Conservation (phyloP, 331 rosid species). For the Spiraea crenata region DNA sequence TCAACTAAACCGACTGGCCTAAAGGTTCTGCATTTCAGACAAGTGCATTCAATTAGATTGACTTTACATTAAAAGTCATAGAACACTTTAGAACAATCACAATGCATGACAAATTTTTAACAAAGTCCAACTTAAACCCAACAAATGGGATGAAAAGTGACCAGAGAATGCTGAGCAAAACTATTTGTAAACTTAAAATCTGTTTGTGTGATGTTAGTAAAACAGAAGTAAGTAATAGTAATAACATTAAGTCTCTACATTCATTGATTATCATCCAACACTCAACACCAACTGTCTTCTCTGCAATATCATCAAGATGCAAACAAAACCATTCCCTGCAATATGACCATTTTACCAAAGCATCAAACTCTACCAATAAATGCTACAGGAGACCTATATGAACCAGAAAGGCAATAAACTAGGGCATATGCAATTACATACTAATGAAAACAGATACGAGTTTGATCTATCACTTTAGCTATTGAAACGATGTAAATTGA, state of each 20-base stretch:
- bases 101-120: too few species aligned
- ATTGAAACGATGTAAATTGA: constrained; percentile 3
- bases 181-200: constrained; percentile 1
- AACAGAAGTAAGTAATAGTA: neutral
- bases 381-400: neutral
- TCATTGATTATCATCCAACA: neutral
- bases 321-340: neutral
- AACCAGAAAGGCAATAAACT: too few species aligned
- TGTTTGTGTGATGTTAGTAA: neutral
- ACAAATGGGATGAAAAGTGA: too few species aligned
- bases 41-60: too few species aligned
- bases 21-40: too few species aligned
- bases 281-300: neutral
- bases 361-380: neutral
- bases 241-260: neutral
- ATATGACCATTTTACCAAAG: neutral
- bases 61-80: too few species aligned
- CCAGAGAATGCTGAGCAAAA: too few species aligned
- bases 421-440: too few species aligned
- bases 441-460: neutral
- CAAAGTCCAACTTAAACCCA: too few species aligned
- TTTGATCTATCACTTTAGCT: constrained; percentile 3
- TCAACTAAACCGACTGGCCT: too few species aligned
- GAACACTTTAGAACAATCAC: too few species aligned
- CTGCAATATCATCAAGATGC: neutral